Evolutionary conservation across 2,329 filamentous ascomycete species (phyloP), one percentile per base, ranked within the genome.

Genomic region (Eutypella sp.): DNA sequence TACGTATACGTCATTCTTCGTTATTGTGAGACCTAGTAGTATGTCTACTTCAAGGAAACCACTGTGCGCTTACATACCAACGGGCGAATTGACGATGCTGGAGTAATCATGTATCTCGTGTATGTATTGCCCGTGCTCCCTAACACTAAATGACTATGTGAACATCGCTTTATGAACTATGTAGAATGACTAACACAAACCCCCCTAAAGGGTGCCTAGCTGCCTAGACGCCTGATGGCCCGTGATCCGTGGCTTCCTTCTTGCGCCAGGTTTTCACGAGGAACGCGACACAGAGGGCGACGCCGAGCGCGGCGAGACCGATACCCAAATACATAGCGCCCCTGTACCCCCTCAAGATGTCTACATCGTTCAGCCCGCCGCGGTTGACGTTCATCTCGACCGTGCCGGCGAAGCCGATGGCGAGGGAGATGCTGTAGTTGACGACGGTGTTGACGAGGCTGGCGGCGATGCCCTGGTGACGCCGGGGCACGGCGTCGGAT

Each of bases 341-440:
- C 31, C 47, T 45, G 45, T 52, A 57, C 4, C 56, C 57, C 29
- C 41, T 47, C 36, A 57, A 33, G 13, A 51, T 29, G 20, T 56
- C 56, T 44, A 24, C 42, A 24, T 50, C 47, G 7, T 56, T 57
- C 37, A 24, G 42, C 5, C 55, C 57, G 4, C 57, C 57, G 13
- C 51, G 50, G 31, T 56, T 57, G 27, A 75, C 65, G 39, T 76
- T 60, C 1, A 64, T 62, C 52, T 79, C 74, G 10, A 79, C 70
- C 0, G 74, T 79, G 0, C 74, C 76, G 0, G 75, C 77, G 44
- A 81, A 71, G 0, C 76, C 78, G 4, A 81, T 64, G 1, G 71
- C 74, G n/a, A 80, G 59, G 2, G 72, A 74, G 29, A 81, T 79
- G 48, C 68, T 73, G 53, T 81, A 81, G 56, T 82, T 81, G 40